phyloP scores from a whole-genome alignment of 2,329 filamentous ascomycete genomes.

The Clarireedia sp. region DNA sequence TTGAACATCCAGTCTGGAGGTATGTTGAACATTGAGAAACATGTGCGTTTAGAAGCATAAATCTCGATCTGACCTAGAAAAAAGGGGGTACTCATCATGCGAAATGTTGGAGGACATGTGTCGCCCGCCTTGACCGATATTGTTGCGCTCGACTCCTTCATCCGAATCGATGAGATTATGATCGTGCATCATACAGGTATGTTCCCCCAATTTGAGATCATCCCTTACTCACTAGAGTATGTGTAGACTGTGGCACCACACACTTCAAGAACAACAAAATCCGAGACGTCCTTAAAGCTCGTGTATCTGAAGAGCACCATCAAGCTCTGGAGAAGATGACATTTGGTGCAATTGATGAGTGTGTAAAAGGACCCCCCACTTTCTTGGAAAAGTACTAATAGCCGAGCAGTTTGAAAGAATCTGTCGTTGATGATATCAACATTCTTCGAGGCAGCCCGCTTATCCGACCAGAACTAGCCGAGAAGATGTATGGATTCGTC shows the following conservation, averaged over 20 bases:
- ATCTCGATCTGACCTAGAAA: not conserved
- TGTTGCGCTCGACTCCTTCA: constrained; percentile 19
- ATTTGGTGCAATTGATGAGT: constrained; percentile 26
- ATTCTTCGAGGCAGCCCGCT: constrained; percentile 18
- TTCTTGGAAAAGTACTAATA: not conserved
- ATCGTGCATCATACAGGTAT: constrained; percentile 27
- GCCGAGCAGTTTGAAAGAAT: constrained; percentile 15
- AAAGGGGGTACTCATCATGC: constrained; percentile 18
- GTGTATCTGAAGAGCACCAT: constrained; percentile 12
- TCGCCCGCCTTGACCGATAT: constrained; percentile 18
- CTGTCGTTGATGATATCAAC: constrained; percentile 22
- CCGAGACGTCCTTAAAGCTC: constrained; percentile 15
- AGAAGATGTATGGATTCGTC: constrained; percentile 16
- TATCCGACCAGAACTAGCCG: constrained; percentile 21
- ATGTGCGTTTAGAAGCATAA: not conserved
- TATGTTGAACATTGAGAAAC: not conserved
- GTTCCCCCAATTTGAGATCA: not conserved
- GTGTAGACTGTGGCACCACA: constrained; percentile 19
- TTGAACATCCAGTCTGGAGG: constrained; percentile 9
- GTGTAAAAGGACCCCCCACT: not conserved
- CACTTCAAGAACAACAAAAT: constrained; percentile 19
- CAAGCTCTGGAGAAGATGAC: constrained; percentile 19
- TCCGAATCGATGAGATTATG: constrained; percentile 20
- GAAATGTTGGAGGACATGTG: constrained; percentile 22
- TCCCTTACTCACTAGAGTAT: too few relatives aligned